Evolutionary conservation across 2,329 filamentous ascomycete species (phyloP).

Genomic region (Pestalotiopsis sp.): DNA sequence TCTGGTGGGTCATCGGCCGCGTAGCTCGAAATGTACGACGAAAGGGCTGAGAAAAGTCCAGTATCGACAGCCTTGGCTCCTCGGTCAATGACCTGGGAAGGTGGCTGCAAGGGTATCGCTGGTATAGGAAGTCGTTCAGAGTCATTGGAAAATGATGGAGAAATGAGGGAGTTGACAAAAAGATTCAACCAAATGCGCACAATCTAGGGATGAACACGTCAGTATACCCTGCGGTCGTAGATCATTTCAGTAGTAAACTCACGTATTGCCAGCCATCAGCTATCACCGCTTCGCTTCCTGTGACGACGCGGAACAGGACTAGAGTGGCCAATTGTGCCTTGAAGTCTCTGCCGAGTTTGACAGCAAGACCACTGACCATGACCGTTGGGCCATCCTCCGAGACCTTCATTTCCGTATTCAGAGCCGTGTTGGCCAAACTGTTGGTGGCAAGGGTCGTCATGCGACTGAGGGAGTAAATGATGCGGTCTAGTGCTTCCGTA

Average conservation of each 20-base stretch:
- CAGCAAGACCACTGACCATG: constrained; percentile 98
- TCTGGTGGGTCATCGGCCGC: constrained; percentile 97
- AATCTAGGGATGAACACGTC: constrained; percentile 58
- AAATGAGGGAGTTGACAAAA: constrained; percentile 92
- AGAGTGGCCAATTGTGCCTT: constrained; percentile 91
- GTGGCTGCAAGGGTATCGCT: constrained; percentile 85
- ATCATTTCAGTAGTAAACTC: constrained; percentile 35
- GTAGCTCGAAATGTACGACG: constrained; percentile 97
- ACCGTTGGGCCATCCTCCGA: constrained; percentile 77
- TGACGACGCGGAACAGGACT: constrained; percentile 91
- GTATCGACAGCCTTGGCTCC: constrained; percentile 77
- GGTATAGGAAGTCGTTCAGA: constrained; percentile 72
- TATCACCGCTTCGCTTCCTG: constrained; percentile 79
- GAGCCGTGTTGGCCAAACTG: constrained; percentile 74
- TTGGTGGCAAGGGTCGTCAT: constrained; percentile 88
- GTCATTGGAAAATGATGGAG: constrained; percentile 71
- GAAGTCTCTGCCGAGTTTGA: constrained; percentile 92
- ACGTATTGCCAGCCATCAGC: constrained; percentile 78
- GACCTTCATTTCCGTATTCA: constrained; percentile 95
- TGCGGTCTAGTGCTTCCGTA: constrained; percentile 87
- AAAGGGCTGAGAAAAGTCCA: constrained; percentile 91
- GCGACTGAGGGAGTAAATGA: constrained; percentile 85
- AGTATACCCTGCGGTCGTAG: constrained; percentile 27
- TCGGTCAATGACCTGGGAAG: constrained; percentile 90
- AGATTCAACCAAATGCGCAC: constrained; percentile 93